Base-by-base conservation (phyloP, 306 rosid genomes). In the Begonia fuchsioides region DNA sequence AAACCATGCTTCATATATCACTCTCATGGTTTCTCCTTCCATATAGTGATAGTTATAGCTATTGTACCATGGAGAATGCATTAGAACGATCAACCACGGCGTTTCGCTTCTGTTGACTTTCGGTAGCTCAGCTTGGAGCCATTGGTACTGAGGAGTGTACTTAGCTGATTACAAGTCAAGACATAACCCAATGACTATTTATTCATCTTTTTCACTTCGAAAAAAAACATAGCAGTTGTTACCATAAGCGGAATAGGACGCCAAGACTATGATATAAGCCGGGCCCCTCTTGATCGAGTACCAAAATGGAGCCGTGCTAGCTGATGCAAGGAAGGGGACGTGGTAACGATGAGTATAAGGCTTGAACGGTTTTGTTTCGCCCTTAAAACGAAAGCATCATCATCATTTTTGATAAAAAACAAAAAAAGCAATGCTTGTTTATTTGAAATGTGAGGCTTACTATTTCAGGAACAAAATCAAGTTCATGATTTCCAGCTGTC, bases 11-110 rank as follows among this genome's bases (percentile, higher is more conserved):
- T 87, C 96, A 44, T 13, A 81, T 82, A 76, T 70, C 3, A 78
- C 93, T 74, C 95, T 76, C 88, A 83, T 83, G 60, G 80, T 52
- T 73, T 88, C 96, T 51, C 94, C 96, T 81, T 88, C 83, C 79
- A 76, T 69, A 50, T 68, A 76, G 58, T 76, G 83, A 44, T 72
- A 58, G 65, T 68, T 69, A 44, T 76, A 76, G 68, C 83, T 76
- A 45, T 76, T 76, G 44, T 76, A 76, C 73, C 71, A 68, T 3
- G 79, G 83, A 8, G 73, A 55, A 44, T 76, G 83, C 76, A 76
- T 17, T 10, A 76, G 66, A 49, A 76, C 69, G 16, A 76, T 72
- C 68, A 76, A 54, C 83, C 83, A 76, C 12, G 83, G 76, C 13
- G 83, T 76, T 55, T 76, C 76, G 1, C 49, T 65, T 20, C 79